Evolutionary conservation across 495 filamentous ascomycete genomes (phyloP), one percentile per base, ranked within the genome.

Genomic region (Friedmanniomyces simplex): DNA sequence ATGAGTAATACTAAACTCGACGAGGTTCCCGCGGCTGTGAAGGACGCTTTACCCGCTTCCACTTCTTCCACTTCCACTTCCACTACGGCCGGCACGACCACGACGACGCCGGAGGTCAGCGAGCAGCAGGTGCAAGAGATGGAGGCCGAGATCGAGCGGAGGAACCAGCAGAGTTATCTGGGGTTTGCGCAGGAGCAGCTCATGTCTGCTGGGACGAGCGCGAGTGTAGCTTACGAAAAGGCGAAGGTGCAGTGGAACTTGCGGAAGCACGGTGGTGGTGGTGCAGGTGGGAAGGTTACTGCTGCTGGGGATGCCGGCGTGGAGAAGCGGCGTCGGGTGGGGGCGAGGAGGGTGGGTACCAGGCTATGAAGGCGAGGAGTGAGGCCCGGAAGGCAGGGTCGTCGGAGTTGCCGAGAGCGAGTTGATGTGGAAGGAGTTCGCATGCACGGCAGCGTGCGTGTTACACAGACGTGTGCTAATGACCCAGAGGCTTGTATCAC

Each of bases 131-230:
- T 62, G 13, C 34, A 65, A 49, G 67, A 63, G 43, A 53, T 72
- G 54, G 60, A 71, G 62, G 63, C 62, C 48, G 63, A 71, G 36
- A 67, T 73, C 2, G 59, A 71, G 58, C 58, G 66, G 55, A 66
- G 63, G 55, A 69, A 68, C 50, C 50, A 73, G 62, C 52, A 68
- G 52, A 57, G 52, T 34, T 66, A 59, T 36, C 45, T 65, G n/a
- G 50, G 58, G 13, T 71, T 67, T 67, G 55, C 59, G 48, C 59
- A 62, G 47, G 49, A 58, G 49, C n/a, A 49, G 28, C 47, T 62
- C 48, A 51, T 58, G 26, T 21, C 12, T 41, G 59, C 59, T 10
- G 59, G 59, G 21, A 50, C 59, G 7, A 53, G 39, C 20, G 59
- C 55, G 13, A 37, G 47, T 1, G 49, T 39, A 3, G 59, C 59